Percentiles rank a stretch among this genome's conserved stretches.
Evolutionary conservation across 805 yeast genomes (phyloP).

Genomic region (Starmerella bacillaris): DNA sequence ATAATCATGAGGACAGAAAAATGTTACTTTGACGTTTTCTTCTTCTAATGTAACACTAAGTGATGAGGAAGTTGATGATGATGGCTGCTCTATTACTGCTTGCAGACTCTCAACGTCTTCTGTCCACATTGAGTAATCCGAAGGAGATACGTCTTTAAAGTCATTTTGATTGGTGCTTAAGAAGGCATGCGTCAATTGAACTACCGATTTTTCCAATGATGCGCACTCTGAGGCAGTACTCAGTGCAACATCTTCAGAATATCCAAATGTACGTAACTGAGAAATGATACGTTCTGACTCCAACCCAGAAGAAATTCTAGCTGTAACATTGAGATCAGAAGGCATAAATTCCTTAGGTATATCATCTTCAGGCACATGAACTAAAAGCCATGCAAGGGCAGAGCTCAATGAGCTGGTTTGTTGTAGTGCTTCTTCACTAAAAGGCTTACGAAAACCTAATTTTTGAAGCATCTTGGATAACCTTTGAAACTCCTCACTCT

Average conservation of each 20-base stretch:
- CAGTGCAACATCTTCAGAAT: constrained; percentile 44
- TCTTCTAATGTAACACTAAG: constrained; percentile 13
- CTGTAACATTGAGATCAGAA: constrained; percentile 19
- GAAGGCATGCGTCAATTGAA: constrained; percentile 21
- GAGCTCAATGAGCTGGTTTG: constrained; percentile 34
- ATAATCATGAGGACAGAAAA: constrained; percentile 35
- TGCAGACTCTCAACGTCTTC: constrained; percentile 56
- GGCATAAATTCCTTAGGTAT: constrained; percentile 36
- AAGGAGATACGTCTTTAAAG: constrained; percentile 7
- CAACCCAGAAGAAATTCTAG: constrained; percentile 31
- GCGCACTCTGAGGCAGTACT: constrained; percentile 25
- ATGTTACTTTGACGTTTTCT: constrained; percentile 14
- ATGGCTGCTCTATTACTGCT: constrained; percentile 36
- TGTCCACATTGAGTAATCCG: constrained; percentile 39
- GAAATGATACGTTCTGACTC: constrained; percentile 40
- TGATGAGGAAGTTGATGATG: background rate
- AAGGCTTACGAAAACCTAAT: constrained; percentile 54
- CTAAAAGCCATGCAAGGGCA: constrained; percentile 57
- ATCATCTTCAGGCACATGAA: constrained; percentile 90
- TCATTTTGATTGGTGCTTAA: too few species aligned
- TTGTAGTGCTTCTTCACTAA: constrained; percentile 51
- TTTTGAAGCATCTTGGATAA: constrained; percentile 22
- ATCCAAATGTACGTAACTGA: constrained; percentile 49
- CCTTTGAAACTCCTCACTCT: constrained; percentile 3
- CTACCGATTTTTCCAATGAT: constrained; percentile 27